Conservation (phyloP, 495 filamentous ascomycete genomes). For the Neurospora sp. region DNA sequence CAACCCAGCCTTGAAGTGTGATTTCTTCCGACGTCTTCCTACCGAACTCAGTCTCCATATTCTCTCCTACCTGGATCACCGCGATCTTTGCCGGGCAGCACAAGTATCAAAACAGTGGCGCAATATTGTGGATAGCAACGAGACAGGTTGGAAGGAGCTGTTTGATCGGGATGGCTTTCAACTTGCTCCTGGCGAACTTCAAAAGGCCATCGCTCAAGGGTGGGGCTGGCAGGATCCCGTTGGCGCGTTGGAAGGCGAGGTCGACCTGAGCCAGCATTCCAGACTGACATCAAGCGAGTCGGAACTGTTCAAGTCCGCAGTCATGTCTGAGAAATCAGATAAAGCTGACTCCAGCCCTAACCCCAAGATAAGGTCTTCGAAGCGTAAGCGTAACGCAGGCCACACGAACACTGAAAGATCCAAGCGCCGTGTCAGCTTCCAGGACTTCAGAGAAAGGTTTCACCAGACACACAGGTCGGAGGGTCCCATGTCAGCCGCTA, state of each 20-base stretch:
- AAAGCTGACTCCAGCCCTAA: not conserved
- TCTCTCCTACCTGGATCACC: conserved; percentile 73
- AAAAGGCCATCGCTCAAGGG: conserved; percentile 80
- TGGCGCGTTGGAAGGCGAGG: conserved; percentile 63
- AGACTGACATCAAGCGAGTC: conserved; percentile 39
- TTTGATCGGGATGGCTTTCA: conserved; percentile 75
- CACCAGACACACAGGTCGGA: conserved; percentile 44
- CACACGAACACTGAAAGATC: conserved; percentile 35
- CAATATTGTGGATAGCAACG: conserved; percentile 77
- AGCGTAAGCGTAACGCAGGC: conserved; percentile 33
- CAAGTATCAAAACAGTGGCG: conserved; percentile 95
- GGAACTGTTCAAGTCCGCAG: conserved; percentile 28
- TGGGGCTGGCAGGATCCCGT: conserved; percentile 97
- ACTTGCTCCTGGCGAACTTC: conserved; percentile 72
- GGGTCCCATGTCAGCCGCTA: conserved; percentile 78
- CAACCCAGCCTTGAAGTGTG: conserved; percentile 92
- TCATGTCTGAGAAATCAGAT: conserved; percentile 25
- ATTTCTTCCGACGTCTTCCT: conserved; percentile 77
- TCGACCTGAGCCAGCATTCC: conserved; percentile 55
- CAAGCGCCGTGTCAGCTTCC: conserved; percentile 42
- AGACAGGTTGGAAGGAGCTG: conserved; percentile 90
- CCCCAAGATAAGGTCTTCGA: conserved; percentile 21
- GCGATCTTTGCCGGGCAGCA: conserved; percentile 82
- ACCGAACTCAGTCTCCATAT: conserved; percentile 81
- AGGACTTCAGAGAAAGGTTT: conserved; percentile 27